These are phyloP conservation scores for Vaccinium vitisidaea DNA, from an alignment of 148 eudicot genomes.

Conservation along the genomic window DNA sequence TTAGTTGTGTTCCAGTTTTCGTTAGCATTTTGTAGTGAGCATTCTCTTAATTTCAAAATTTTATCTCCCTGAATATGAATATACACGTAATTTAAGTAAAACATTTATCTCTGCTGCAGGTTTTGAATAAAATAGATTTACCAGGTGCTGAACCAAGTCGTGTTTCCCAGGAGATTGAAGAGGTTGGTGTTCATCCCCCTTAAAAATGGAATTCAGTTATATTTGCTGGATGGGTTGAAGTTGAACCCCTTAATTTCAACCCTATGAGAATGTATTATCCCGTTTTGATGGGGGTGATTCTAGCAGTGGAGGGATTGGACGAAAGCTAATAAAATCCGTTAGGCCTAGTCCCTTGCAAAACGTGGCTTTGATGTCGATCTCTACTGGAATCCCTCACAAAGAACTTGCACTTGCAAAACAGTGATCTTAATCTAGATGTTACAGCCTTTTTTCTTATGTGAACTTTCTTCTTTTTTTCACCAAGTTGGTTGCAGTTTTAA, in stretches of 20 bases:
- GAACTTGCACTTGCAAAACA: background rate
- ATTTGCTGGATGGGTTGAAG: background rate
- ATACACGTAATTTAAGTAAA: background rate
- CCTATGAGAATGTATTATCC: background rate
- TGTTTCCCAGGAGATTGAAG: conserved; percentile 87
- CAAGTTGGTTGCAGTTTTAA: background rate
- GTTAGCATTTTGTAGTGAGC: background rate
- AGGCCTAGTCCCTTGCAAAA: background rate
- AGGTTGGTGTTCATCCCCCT: conserved; percentile 53
- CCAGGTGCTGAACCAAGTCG: conserved; percentile 97
- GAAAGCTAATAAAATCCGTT: background rate
- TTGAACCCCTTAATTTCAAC: background rate
- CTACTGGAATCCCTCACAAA: background rate
- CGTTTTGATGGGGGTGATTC: background rate
- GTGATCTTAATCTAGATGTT: background rate
- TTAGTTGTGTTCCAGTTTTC: background rate
- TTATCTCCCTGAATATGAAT: background rate
- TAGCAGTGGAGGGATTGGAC: background rate
- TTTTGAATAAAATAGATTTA: conserved; percentile 92
- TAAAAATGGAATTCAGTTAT: background rate
- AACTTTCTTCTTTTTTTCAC: background rate
- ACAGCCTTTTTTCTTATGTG: background rate
- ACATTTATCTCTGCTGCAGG: conserved; percentile 46
- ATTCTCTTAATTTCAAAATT: background rate
- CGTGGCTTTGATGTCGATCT: conserved; percentile 6